These are phyloP conservation scores for Gigaspora rosea DNA, from an alignment of 192 early-diverging fungal species.

Conservation along the genomic window DNA sequence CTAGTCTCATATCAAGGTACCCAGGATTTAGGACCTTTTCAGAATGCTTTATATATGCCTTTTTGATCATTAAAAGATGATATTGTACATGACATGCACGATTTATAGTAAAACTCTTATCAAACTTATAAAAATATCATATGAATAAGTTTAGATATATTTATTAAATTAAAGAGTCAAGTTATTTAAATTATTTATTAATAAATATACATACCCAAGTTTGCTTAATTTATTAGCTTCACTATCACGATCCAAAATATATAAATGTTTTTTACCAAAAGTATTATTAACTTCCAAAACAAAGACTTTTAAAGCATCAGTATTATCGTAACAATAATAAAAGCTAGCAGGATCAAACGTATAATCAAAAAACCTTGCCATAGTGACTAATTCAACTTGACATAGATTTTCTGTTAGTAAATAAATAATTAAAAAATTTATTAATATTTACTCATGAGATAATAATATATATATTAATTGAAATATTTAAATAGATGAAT, in stretches of 20 bases:
- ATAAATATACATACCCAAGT: slow-evolving; percentile 12
- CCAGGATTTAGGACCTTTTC: too few relatives aligned
- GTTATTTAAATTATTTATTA: neutral
- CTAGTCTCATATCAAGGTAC: neutral
- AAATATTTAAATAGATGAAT: neutral
- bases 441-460: neutral
- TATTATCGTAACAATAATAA: too few relatives aligned
- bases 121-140: neutral
- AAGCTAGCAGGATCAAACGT: too few relatives aligned
- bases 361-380: slow-evolving; percentile 54
- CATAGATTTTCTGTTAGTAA: neutral
- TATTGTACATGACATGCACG: slow-evolving; percentile 41
- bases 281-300: too few relatives aligned
- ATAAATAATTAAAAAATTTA: neutral
- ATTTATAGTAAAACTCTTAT: slow-evolving; percentile 25
- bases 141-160: neutral
- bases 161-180: neutral
- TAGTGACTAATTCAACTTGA: slow-evolving; percentile 46
- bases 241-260: too few relatives aligned
- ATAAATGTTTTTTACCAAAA: too few relatives aligned
- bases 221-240: neutral
- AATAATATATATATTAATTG: too few relatives aligned
- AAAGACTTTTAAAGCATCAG: too few relatives aligned
- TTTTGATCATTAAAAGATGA: slow-evolving; percentile 41
- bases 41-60: slow-evolving; percentile 33